phyloP scores from a whole-genome alignment of 2,329 filamentous ascomycete species.

The Balansia obtecta region DNA sequence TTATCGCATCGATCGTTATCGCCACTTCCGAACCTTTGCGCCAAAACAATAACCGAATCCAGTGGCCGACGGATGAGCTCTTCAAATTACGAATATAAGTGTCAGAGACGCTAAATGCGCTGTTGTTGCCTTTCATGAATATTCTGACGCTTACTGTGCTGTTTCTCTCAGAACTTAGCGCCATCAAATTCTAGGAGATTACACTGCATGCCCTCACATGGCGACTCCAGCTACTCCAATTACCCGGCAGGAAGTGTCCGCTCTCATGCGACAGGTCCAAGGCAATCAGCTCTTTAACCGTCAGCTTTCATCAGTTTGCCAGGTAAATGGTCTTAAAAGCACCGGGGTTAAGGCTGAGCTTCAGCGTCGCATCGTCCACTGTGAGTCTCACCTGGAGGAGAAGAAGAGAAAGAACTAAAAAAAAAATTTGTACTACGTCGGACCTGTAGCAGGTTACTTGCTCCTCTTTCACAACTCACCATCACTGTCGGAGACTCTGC shows the following conservation, averaged over 20 bases:
- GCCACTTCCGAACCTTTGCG: background rate
- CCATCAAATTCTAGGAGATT: background rate
- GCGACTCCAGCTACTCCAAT: slow-evolving; percentile 16
- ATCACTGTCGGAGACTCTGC: background rate
- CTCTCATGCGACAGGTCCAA: slow-evolving; percentile 32
- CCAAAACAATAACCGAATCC: background rate
- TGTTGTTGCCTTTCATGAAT: slow-evolving; percentile 6
- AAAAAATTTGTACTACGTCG: background rate
- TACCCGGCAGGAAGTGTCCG: slow-evolving; percentile 29
- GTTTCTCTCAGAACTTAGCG: background rate
- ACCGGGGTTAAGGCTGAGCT: slow-evolving; percentile 78
- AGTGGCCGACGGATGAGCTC: background rate
- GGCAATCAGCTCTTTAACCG: slow-evolving; percentile 36
- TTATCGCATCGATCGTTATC: background rate
- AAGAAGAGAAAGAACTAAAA: background rate
- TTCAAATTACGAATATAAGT: background rate
- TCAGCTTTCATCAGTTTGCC: slow-evolving; percentile 66
- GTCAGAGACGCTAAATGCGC: background rate
- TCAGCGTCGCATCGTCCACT: slow-evolving; percentile 62
- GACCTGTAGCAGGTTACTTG: no score
- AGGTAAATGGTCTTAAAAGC: slow-evolving; percentile 59
- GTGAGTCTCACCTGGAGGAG: slow-evolving; percentile 42
- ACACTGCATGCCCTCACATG: slow-evolving; percentile 9
- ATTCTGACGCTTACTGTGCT: background rate
- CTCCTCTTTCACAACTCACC: no score